Conservation (phyloP, 1,284 basidiomycete species). For the Puccinia sorghi region DNA sequence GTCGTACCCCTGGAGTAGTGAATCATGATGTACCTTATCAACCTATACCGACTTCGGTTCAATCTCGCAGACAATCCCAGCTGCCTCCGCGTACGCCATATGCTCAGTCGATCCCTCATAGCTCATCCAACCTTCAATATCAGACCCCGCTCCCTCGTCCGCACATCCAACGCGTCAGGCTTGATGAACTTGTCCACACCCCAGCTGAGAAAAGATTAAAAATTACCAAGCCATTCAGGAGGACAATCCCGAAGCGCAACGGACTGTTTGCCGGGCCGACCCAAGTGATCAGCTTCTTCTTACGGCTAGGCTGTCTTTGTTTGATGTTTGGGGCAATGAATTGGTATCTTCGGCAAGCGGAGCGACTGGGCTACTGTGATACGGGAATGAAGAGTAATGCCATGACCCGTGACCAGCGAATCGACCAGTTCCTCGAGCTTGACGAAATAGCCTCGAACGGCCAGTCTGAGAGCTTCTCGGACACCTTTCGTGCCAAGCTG, state of each 20-base stretch:
- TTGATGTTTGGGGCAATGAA: conserved; percentile 35
- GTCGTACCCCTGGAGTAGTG: background rate
- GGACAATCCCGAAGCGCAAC: conserved; percentile 51
- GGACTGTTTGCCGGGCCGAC: conserved; percentile 57
- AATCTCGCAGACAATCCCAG: conserved; percentile 27
- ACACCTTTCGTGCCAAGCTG: conserved; percentile 56
- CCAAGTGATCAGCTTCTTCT: conserved; percentile 61
- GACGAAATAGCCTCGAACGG: conserved; percentile 12
- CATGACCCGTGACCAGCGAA: conserved; percentile 63
- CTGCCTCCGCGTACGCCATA: conserved; percentile 32
- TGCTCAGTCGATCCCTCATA: conserved; percentile 8
- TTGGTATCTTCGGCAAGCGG: conserved; percentile 64
- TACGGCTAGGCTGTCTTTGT: conserved; percentile 60
- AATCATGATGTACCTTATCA: background rate
- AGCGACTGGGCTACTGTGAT: conserved; percentile 79
- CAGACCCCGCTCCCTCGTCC: conserved; percentile 31
- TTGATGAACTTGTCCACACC: conserved; percentile 45
- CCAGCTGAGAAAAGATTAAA: conserved; percentile 33
- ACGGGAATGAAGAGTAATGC: conserved; percentile 67
- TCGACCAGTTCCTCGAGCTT: conserved; percentile 42
- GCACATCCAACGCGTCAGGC: conserved; percentile 31
- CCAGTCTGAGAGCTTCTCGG: conserved; percentile 52
- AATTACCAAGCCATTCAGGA: conserved; percentile 50
- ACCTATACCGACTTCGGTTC: background rate
- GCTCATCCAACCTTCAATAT: conserved; percentile 23